phyloP scores from a whole-genome alignment of 441 rosid genomes.

The Gossypium schwendimanii region DNA sequence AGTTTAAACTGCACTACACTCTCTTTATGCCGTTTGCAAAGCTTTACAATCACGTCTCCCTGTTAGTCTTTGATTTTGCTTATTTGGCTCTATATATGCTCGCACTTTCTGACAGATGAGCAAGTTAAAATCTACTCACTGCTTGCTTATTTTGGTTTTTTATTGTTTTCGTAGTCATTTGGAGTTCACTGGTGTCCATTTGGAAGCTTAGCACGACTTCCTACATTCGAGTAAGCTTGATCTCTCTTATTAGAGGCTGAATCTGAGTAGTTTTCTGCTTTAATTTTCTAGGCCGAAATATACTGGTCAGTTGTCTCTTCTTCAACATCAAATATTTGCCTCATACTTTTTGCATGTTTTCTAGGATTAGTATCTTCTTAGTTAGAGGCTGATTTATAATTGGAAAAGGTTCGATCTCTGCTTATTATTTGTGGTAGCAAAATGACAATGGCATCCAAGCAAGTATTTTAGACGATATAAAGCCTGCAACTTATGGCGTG shows the following conservation, averaged over 20 bases:
- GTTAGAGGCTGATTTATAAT: background rate
- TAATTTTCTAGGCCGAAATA: background rate
- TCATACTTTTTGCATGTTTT: background rate
- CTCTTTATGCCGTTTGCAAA: background rate
- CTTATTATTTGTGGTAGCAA: background rate
- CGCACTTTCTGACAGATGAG: background rate
- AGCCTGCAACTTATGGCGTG: background rate
- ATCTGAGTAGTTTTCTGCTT: conserved; percentile 13
- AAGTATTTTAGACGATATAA: background rate
- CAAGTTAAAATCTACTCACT: conserved; percentile 1
- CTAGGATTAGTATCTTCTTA: background rate
- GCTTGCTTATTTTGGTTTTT: conserved; percentile 11
- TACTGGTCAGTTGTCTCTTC: background rate
- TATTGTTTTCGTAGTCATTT: conserved; percentile 54
- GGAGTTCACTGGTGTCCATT: conserved; percentile 97
- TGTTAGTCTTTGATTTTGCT: background rate
- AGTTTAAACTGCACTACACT: background rate
- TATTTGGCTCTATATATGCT: background rate
- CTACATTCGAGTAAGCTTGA: conserved; percentile 74
- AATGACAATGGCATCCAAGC: background rate
- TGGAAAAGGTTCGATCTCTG: background rate
- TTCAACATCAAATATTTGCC: background rate
- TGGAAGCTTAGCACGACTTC: conserved; percentile 63
- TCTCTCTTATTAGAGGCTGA: conserved; percentile 1
- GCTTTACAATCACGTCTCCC: background rate